Evolutionary conservation across 2,329 filamentous ascomycete genomes (phyloP).

Genomic region (Endothia cerciana): DNA sequence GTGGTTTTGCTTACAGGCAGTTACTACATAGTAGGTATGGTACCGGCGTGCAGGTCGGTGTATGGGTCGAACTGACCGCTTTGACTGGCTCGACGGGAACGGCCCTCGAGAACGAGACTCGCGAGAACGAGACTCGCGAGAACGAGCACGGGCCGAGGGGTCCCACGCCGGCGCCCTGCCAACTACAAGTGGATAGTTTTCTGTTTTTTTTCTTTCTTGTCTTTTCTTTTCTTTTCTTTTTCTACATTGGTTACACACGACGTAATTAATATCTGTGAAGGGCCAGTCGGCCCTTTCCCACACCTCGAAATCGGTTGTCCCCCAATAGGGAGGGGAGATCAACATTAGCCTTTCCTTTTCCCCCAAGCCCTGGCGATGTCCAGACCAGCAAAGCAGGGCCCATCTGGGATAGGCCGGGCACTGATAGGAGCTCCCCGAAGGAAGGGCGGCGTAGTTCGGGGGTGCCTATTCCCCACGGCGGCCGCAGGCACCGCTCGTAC

Average conservation of each 20-base stretch:
- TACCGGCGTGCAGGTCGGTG: no score
- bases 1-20: neutral
- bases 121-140: neutral
- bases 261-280: no score
- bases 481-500: constrained; percentile 4
- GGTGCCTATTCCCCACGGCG: neutral
- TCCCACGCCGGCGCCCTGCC: neutral
- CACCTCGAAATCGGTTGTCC: neutral
- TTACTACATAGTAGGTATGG: no score
- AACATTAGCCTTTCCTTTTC: neutral
- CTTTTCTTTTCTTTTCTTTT: no score
- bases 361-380: neutral
- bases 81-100: neutral
- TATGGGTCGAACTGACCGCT: neutral
- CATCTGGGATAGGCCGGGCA: neutral
- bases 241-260: no score
- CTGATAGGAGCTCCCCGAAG: neutral
- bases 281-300: neutral
- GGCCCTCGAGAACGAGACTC: neutral
- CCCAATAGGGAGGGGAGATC: neutral
- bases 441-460: constrained; percentile 3
- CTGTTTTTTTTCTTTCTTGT: no score
- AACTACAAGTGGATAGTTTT: neutral
- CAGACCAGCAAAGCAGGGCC: neutral
- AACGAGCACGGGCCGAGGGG: neutral